These are phyloP conservation scores for Dendrobium huoshanense DNA, from an alignment of 106 monocot genomes.

Conservation along the genomic window DNA sequence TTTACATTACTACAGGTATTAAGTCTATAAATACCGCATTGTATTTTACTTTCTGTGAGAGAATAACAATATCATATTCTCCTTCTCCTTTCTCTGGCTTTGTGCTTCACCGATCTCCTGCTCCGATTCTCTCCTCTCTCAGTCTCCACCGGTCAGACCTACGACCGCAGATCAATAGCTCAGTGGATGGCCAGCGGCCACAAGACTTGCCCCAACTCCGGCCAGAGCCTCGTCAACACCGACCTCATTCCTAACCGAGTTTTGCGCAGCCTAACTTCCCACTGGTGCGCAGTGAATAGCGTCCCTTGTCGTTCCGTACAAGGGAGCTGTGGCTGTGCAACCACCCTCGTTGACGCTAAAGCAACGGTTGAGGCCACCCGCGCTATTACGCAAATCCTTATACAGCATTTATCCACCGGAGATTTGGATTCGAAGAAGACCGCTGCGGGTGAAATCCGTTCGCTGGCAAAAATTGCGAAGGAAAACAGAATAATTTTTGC, in stretches of 20 bases:
- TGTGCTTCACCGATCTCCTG: too few species aligned
- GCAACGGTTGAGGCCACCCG: constrained; percentile 2
- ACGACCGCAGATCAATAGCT: constrained; percentile 2
- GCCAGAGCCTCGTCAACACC: constrained; percentile 6
- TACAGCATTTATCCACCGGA: not conserved
- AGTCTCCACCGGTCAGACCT: constrained; percentile 73
- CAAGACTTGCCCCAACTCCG: constrained; percentile 11
- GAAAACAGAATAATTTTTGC: constrained; percentile 6
- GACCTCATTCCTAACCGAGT: constrained; percentile 1
- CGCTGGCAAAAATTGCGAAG: not conserved
- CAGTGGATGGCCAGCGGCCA: constrained; percentile 12
- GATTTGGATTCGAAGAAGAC: not conserved
- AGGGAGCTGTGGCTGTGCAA: not conserved
- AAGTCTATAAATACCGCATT: too few species aligned
- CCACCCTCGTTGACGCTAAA: too few species aligned
- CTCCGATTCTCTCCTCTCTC: too few species aligned
- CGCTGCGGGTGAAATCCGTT: constrained; percentile 1
- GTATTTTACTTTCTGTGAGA: too few species aligned
- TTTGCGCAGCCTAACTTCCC: constrained; percentile 3
- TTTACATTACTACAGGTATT: too few species aligned
- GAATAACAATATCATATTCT: too few species aligned
- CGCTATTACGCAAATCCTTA: not conserved
- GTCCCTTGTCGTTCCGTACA: not conserved
- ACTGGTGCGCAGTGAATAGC: constrained; percentile 4
- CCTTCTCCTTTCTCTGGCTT: too few species aligned